Evolutionary conservation across 805 yeast genomes (phyloP).

Genomic region (Saccharomycopsis sp.): DNA sequence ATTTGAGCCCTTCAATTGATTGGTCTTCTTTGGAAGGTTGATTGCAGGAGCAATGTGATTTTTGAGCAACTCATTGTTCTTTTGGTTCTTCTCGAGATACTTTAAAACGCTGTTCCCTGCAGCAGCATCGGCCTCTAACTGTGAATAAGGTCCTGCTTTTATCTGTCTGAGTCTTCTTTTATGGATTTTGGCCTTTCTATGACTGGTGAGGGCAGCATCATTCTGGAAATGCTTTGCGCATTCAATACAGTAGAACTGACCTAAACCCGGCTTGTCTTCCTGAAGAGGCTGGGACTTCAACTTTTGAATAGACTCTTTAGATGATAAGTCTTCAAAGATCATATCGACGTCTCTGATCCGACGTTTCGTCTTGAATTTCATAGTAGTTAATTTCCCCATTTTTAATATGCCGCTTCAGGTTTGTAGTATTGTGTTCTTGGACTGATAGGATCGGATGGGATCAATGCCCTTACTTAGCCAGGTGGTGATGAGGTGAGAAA

Average conservation of each 20-base stretch:
- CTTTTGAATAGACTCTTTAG: conserved; percentile 53
- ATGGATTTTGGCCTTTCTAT: conserved; percentile 71
- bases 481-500: background rate
- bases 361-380: conserved; percentile 84
- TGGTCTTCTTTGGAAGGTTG: conserved; percentile 5
- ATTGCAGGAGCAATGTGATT: conserved; percentile 5
- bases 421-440: too few relatives aligned
- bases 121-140: conserved; percentile 87
- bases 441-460: too few relatives aligned
- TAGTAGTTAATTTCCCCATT: conserved; percentile 86
- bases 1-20: conserved; percentile 3
- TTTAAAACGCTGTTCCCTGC: conserved; percentile 63
- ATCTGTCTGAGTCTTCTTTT: conserved; percentile 78
- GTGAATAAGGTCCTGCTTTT: conserved; percentile 75
- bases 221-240: conserved; percentile 90
- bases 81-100: conserved; percentile 7
- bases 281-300: conserved; percentile 80
- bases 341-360: conserved; percentile 79
- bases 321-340: conserved; percentile 66
- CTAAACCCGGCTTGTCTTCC: conserved; percentile 88
- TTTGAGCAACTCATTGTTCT: conserved; percentile 3
- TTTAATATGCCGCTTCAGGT: too few relatives aligned
- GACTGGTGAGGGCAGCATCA: conserved; percentile 64
- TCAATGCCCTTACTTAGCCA: too few relatives aligned
- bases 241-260: conserved; percentile 89